Evolutionary conservation across 1,284 basidiomycete genomes (phyloP).

Genomic region (Boletus smithii): DNA sequence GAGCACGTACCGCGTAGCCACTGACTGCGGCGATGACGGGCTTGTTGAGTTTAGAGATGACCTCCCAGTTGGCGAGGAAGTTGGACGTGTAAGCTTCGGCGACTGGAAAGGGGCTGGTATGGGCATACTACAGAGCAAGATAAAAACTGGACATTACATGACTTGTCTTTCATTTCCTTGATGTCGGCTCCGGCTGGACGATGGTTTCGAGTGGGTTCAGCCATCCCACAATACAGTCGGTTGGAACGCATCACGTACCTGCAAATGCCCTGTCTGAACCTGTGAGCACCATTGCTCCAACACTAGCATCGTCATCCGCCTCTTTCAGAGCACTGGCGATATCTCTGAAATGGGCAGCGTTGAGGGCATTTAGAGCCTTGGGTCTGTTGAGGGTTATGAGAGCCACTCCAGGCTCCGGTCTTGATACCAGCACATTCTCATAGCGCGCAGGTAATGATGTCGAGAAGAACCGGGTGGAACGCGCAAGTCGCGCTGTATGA

Average conservation of each 20-base stretch:
- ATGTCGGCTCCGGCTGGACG: constrained; percentile 80
- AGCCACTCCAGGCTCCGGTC: constrained; percentile 72
- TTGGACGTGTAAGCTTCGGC: constrained; percentile 85
- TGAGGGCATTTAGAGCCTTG: constrained; percentile 93
- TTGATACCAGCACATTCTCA: constrained; percentile 73
- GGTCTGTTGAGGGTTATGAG: constrained; percentile 95
- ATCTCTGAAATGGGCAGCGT: constrained; percentile 73
- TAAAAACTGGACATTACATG: constrained; percentile 54
- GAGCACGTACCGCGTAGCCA: constrained; percentile 80
- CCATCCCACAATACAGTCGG: background rate
- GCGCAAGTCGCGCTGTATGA: constrained; percentile 2
- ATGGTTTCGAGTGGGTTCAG: background rate
- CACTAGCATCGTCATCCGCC: constrained; percentile 68
- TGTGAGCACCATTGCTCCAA: constrained; percentile 89
- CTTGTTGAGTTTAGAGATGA: constrained; percentile 77
- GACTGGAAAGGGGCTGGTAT: constrained; percentile 42
- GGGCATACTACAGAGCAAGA: background rate
- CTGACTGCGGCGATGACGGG: constrained; percentile 96
- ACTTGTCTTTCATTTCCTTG: constrained; percentile 91
- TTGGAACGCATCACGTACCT: constrained; percentile 45
- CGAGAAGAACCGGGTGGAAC: constrained; percentile 24
- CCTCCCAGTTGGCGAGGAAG: constrained; percentile 88
- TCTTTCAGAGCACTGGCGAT: constrained; percentile 74
- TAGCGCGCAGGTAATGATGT: constrained; percentile 37
- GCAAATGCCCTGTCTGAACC: constrained; percentile 94